Evolutionary conservation across 805 yeast genomes (phyloP).

Genomic region (Candida endomychidarum): DNA sequence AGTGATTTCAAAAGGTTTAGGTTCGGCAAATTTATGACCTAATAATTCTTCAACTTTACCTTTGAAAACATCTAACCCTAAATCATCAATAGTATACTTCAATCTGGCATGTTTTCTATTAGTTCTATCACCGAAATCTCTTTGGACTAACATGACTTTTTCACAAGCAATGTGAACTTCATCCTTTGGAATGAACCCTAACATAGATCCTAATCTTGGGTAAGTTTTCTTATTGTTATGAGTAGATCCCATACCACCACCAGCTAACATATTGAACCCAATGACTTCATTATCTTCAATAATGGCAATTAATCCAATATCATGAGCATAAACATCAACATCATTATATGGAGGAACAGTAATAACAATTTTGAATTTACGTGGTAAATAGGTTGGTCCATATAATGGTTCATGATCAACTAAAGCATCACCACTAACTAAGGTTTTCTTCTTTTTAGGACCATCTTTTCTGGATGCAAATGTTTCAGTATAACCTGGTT

Average conservation of each 20-base stretch:
- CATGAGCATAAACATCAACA: constrained; percentile 95
- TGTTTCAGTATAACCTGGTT: constrained; percentile 58
- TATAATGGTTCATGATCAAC: constrained; percentile 85
- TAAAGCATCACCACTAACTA: constrained; percentile 83
- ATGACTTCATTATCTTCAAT: constrained; percentile 62
- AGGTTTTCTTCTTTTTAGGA: constrained; percentile 75
- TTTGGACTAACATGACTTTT: constrained; percentile 88
- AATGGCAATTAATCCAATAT: constrained; percentile 88
- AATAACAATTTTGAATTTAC: constrained; percentile 93
- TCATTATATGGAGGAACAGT: constrained; percentile 96
- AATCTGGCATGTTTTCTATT: constrained; percentile 97
- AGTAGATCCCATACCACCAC: constrained; percentile 99
- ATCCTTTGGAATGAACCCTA: constrained; percentile 72
- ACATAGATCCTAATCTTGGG: constrained; percentile 88
- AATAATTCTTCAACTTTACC: constrained; percentile 77
- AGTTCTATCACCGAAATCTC: constrained; percentile 92
- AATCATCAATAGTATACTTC: constrained; percentile 92
- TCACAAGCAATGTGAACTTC: constrained; percentile 80
- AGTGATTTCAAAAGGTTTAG: constrained; percentile 71
- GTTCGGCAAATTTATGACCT: constrained; percentile 72
- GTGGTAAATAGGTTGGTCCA: constrained; percentile 83
- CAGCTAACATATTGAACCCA: constrained; percentile 88
- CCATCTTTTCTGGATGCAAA: constrained; percentile 71
- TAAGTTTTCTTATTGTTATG: constrained; percentile 96
- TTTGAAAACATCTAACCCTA: constrained; percentile 85